phyloP scores from a whole-genome alignment of 352 stramenopile genomes.

The Pythium dissimile region DNA sequence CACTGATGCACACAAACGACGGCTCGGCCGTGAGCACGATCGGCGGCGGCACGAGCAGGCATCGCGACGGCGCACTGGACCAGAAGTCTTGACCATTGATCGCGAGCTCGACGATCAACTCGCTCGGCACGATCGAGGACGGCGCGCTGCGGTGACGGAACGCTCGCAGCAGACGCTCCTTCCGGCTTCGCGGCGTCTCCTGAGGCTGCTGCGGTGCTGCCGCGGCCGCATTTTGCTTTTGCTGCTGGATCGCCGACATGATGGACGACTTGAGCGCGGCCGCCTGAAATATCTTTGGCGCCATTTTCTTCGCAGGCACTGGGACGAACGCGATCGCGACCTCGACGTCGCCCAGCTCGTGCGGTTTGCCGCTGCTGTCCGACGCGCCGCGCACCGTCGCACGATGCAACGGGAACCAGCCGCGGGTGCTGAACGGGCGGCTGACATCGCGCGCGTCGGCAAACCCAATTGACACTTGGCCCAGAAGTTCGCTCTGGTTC shows the following conservation, averaged over 20 bases:
- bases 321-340: conserved; percentile 46
- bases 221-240: conserved; percentile 20
- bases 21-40: conserved; percentile 19
- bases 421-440: conserved; percentile 37
- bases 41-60: conserved; percentile 18
- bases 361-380: conserved; percentile 5
- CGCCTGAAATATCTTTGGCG: conserved; percentile 12
- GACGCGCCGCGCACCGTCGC: conserved; percentile 9
- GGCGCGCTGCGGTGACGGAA: conserved; percentile 17
- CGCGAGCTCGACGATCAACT: conserved; percentile 32
- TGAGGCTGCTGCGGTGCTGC: not conserved
- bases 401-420: conserved; percentile 51
- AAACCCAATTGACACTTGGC: conserved; percentile 47
- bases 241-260: conserved; percentile 43
- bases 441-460: conserved; percentile 14
- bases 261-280: conserved; percentile 43
- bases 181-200: conserved; percentile 9
- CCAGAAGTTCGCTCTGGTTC: conserved; percentile 65
- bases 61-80: conserved; percentile 25
- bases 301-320: conserved; percentile 1
- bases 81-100: conserved; percentile 41
- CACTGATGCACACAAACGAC: conserved; percentile 24
- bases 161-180: conserved; percentile 37
- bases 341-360: conserved; percentile 50
- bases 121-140: conserved; percentile 26